Evolutionary conservation across 768 basidiomycete species (phyloP), one percentile per base, ranked within the genome.

Genomic region (Tulasnella sp.): DNA sequence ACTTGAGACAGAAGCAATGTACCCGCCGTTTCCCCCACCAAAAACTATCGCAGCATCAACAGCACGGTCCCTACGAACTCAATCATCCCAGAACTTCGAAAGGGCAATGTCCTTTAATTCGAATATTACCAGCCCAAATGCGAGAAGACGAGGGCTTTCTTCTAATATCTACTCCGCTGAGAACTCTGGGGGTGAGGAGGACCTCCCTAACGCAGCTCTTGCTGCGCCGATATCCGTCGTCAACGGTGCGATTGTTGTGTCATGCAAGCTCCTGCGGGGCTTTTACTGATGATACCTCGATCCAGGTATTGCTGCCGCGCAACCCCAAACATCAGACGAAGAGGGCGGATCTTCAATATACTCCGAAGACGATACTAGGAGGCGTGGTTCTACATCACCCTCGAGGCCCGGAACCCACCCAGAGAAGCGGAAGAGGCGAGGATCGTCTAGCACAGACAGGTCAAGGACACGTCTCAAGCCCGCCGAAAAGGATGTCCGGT

Each of bases 121-220:
- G 15, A 56, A 43, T 27, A 26, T 43, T 26, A 43, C 55, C 21
- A 27, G 44, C 55, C 41, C 34, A 15, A 38, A 15, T 38, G 34
- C 34, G 34, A 38, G 44, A 24, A 38, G 55, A 9, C 55, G 43
- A 56, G 38, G 11, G 24, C 47, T n/a, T 24, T 52, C 61, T 26
- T 26, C 56, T 26, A 44, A 45, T 11, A 42, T 63, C 19, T 48
- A 50, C 24, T 64, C 64, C 30, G 61, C 58, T 3, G 48, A 61
- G 27, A 63, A 64, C 42, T 64, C 64, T 23, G 65, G 64, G 30
- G 63, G 62, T 45, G 63, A 64, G 32, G 61, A 52, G n/a, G 65
- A 65, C 50, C 42, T 65, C 30, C 65, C 65, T 7, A 53, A 44
- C 27, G 56, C 62, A 45, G 65, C 65, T 7, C 43, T 65, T 3